Base-by-base conservation (phyloP, 2,329 filamentous ascomycete species). In the Penicillium sp. region DNA sequence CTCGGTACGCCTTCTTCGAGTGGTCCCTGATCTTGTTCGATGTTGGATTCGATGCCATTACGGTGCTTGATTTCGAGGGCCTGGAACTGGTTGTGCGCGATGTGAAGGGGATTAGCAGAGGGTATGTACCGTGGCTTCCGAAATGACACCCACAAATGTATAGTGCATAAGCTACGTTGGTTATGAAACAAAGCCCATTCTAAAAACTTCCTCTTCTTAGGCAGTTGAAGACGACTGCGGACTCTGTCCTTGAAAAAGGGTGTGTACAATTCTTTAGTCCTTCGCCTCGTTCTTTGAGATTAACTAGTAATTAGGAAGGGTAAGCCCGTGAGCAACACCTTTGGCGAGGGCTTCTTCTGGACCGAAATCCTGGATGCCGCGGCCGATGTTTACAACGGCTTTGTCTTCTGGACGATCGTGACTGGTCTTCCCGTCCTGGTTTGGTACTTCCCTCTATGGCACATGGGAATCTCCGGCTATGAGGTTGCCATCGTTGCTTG, bases 371-470 rank as follows among this genome's bases (percentile, higher is more conserved):
- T 97, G 50, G 91, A 97, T 73, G 89, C 91, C 11, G 83, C 84
- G 23, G 91, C 93, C 35, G 90, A 97, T 77, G 84, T 96, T 50
- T 97, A 97, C 75, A 91, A 92, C 75, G 94, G 93, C 56, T 97
- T 93, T 71, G 85, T 94, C 53, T 97, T 97, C 76, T 99, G 94
- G 94, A 92, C 92, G 9, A 89, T 93, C 70, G 79, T 97, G 62
- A 99, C 94, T 55, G 91, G 91, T 57, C 81, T 99, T 50, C 92
- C 91, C 25, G 81, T 99, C 43, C 81, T 90, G 41, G 89, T 99
- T 43, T 99, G 94, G 94, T 99, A 95, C 75, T 99, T 99, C 72
- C 94, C 94, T 14, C 84, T 99, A 11, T 99, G 94, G 94, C 86
- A 97, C 73, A 99, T 99, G 94, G 94, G 94, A 26, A 95, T 99